Percentiles rank a stretch among this genome's conserved stretches.
Conservation (phyloP, 1,284 basidiomycete genomes). For the Ustilago hordei region DNA sequence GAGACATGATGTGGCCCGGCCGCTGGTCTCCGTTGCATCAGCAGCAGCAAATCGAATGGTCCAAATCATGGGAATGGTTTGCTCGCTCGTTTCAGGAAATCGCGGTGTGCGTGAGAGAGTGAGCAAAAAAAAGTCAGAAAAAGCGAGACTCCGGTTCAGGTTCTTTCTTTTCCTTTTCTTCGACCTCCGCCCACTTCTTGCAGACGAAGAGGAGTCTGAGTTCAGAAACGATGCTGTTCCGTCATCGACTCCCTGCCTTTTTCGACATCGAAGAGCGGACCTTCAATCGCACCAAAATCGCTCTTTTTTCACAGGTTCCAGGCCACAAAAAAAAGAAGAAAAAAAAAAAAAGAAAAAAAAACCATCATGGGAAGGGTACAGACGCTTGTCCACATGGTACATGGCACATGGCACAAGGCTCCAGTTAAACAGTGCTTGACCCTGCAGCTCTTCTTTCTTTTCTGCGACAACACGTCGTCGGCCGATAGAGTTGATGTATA, state of each 20-base stretch:
- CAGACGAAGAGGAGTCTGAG: background rate
- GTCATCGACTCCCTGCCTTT: constrained; percentile 8
- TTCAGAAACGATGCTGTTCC: background rate
- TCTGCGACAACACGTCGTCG: background rate
- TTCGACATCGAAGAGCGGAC: background rate
- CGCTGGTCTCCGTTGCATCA: constrained; percentile 1
- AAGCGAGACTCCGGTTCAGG: background rate
- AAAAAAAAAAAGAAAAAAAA: too few relatives aligned
- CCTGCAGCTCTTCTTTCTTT: constrained; percentile 21
- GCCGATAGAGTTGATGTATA: constrained; percentile 16
- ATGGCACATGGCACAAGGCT: constrained; percentile 2
- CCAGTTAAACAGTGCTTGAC: constrained; percentile 27
- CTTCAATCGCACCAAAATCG: background rate
- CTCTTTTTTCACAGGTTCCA: background rate
- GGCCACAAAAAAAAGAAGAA: background rate
- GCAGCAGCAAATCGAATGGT: background rate
- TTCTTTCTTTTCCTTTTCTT: background rate
- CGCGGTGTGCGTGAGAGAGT: background rate
- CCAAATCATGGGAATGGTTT: background rate
- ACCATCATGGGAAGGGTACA: background rate
- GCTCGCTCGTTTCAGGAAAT: background rate
- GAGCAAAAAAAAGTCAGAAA: background rate
- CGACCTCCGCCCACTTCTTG: background rate
- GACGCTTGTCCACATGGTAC: background rate
- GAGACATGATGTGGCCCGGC: background rate